phyloP scores from a whole-genome alignment of 306 rosid genomes.

The Canavalia gladiata region DNA sequence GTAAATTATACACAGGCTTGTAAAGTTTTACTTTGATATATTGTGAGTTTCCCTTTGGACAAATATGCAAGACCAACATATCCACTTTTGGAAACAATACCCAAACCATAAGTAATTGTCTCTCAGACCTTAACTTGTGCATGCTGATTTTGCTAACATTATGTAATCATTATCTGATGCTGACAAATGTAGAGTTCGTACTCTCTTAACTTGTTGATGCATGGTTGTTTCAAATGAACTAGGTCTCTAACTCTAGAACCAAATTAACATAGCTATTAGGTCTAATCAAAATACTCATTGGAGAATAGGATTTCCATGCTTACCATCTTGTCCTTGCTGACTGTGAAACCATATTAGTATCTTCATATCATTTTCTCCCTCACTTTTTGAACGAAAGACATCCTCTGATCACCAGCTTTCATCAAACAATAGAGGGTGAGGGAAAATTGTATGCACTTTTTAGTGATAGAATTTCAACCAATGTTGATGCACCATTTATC shows the following conservation, averaged over 20 bases:
- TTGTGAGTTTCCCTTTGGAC: background rate
- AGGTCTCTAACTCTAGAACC: conserved; percentile 22
- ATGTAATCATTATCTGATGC: background rate
- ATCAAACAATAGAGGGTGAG: background rate
- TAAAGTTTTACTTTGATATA: too few relatives aligned
- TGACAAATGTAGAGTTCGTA: background rate
- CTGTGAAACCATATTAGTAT: background rate
- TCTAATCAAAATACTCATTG: conserved; percentile 31
- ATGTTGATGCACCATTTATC: conserved; percentile 9
- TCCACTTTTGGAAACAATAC: background rate
- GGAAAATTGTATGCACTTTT: background rate
- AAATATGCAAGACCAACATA: too few relatives aligned
- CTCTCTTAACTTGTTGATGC: too few relatives aligned
- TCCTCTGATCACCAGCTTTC: background rate
- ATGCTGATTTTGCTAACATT: too few relatives aligned
- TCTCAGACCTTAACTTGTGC: too few relatives aligned
- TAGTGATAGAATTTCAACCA: conserved; percentile 11
- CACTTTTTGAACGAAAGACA: background rate
- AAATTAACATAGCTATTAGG: conserved; percentile 18
- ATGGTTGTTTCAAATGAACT: background rate
- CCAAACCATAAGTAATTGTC: too few relatives aligned
- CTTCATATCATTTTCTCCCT: conserved; percentile 23
- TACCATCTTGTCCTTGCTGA: conserved; percentile 51
- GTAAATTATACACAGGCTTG: too few relatives aligned
- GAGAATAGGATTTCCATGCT: conserved; percentile 39